These are phyloP conservation scores for Fagopyrum tataricum DNA, from an alignment of 148 eudicot species.

Conservation along the genomic window DNA sequence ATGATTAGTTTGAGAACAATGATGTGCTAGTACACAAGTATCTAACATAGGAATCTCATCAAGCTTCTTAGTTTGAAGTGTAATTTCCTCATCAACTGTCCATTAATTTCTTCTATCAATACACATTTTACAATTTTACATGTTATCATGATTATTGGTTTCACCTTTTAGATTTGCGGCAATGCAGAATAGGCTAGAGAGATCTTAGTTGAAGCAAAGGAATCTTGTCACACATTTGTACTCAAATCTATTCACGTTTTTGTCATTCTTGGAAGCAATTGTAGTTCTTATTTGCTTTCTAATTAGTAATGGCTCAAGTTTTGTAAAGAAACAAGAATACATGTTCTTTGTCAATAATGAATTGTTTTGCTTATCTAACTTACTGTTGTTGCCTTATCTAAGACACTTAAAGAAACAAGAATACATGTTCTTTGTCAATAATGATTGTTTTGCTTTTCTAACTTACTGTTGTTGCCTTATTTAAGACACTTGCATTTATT, in stretches of 20 bases:
- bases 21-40: no score
- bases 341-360: not conserved
- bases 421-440: not conserved
- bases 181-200: slow-evolving; percentile 78
- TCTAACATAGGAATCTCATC: no score
- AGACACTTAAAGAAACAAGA: no score
- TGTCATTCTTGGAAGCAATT: not conserved
- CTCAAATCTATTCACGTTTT: not conserved
- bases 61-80: no score
- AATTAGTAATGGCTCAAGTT: not conserved
- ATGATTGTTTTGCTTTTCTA: not conserved
- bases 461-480: slow-evolving; percentile 1
- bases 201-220: slow-evolving; percentile 65
- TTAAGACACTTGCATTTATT: not conserved
- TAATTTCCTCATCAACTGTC: no score
- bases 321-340: not conserved
- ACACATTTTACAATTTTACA: not conserved
- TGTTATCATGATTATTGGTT: not conserved
- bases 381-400: slow-evolving; percentile 3
- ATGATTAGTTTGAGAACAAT: no score
- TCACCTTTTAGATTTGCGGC: slow-evolving; percentile 43
- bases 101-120: no score
- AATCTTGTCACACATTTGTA: slow-evolving; percentile 15
- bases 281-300: not conserved
- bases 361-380: not conserved